Conservation (phyloP, 768 basidiomycete genomes). For the Sporobolomyces pararoseus region DNA sequence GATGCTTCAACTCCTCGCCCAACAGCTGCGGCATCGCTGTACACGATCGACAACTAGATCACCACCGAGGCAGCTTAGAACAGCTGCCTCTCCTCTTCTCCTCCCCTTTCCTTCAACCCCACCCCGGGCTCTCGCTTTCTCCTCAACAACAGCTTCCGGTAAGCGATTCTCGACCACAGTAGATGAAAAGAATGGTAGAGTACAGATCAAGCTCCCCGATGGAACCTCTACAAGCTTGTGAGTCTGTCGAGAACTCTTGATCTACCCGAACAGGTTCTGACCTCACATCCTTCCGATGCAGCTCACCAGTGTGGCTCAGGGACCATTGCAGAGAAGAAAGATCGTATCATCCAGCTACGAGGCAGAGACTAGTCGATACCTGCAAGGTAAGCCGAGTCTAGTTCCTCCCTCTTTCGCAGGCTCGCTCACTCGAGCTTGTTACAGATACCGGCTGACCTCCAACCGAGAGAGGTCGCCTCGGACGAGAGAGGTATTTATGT, state of each 20-base stretch:
- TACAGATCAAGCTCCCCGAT: slow-evolving; percentile 1
- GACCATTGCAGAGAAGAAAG: slow-evolving; percentile 86
- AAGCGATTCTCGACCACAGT: too few relatives aligned
- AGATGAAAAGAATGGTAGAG: not conserved
- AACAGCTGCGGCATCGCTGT: not conserved
- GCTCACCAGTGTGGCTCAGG: slow-evolving; percentile 84
- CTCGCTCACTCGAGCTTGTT: not conserved
- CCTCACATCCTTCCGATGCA: slow-evolving; percentile 46
- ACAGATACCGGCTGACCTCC: slow-evolving; percentile 73
- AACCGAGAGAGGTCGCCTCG: slow-evolving; percentile 60
- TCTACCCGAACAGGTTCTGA: not conserved
- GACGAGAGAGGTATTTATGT: slow-evolving; percentile 66
- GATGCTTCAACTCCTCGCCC: not conserved
- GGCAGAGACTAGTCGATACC: slow-evolving; percentile 82
- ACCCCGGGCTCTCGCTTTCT: not conserved
- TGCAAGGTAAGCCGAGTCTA: slow-evolving; percentile 59
- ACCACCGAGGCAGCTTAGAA: too few relatives aligned
- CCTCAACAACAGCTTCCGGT: not conserved
- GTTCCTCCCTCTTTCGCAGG: not conserved
- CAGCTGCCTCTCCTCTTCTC: not conserved
- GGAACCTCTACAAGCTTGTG: slow-evolving; percentile 21
- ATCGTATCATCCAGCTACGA: slow-evolving; percentile 82
- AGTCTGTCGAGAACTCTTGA: not conserved
- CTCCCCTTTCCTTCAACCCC: not conserved
- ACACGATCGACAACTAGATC: too few relatives aligned